Conservation (phyloP, 345 rosid species). For the sweet orange (Citrus sinensis) region DNA sequence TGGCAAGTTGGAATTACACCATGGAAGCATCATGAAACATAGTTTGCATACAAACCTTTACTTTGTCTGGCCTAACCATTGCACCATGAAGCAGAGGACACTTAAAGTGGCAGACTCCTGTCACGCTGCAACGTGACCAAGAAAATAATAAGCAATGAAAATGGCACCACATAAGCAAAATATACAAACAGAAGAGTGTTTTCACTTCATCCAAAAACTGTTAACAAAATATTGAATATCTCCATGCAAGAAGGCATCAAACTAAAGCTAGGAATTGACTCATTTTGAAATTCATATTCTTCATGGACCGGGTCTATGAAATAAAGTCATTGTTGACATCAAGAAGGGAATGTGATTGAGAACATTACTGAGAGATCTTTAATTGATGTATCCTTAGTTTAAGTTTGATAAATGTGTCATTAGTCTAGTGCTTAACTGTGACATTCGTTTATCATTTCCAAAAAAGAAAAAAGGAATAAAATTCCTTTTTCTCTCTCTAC, state of each 20-base stretch:
- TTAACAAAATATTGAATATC: not conserved
- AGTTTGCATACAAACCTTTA: constrained; percentile 52
- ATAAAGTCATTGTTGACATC: not conserved
- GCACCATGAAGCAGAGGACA: constrained; percentile 81
- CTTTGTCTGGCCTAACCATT: constrained; percentile 88
- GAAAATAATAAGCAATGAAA: not conserved
- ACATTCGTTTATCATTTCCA: too few relatives aligned
- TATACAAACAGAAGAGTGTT: not conserved
- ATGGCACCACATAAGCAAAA: not conserved
- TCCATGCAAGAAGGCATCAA: not conserved
- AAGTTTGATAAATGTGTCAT: not conserved
- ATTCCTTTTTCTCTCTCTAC: not conserved
- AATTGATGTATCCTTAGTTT: not conserved
- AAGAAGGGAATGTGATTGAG: not conserved
- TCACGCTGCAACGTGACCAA: constrained; percentile 46
- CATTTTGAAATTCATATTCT: not conserved
- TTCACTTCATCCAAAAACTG: not conserved
- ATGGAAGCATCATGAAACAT: not conserved
- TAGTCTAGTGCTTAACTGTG: not conserved
- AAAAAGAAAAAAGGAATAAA: not conserved
- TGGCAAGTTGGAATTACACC: not conserved
- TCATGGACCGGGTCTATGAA: not conserved
- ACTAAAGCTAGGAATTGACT: not conserved
- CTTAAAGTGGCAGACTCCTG: constrained; percentile 54
- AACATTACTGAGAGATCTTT: not conserved